Conservation (phyloP, 208 protist species). For the Acanthamoeba lugdunensis region DNA sequence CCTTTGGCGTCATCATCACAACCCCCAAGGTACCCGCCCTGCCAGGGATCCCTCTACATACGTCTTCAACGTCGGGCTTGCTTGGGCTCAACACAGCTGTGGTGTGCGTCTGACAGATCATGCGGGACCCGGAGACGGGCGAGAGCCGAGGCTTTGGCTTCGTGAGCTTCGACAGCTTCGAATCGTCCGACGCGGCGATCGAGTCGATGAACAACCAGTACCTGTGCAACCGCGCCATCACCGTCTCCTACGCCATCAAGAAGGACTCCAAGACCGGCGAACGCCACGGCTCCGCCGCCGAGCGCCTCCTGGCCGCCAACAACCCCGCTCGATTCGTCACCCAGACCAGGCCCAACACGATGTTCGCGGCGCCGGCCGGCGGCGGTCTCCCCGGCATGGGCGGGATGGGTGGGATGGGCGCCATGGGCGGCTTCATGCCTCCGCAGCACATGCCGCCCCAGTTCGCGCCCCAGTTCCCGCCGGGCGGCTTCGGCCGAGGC, state of each 20-base stretch:
- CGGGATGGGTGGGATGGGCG: not conserved
- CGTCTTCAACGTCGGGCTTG: not conserved
- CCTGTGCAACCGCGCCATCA: constrained; percentile 89
- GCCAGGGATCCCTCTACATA: not conserved
- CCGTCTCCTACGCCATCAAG: constrained; percentile 92
- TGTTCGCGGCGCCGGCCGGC: constrained; percentile 71
- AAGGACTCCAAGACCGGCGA: constrained; percentile 89
- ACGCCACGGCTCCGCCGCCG: constrained; percentile 85
- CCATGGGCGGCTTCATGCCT: not conserved
- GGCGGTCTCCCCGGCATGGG: not conserved
- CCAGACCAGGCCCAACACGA: constrained; percentile 54
- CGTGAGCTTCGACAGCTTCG: constrained; percentile 92
- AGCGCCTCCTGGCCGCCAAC: constrained; percentile 83
- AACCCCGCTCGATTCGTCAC: constrained; percentile 74
- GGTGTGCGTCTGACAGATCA: constrained; percentile 82
- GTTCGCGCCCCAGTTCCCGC: constrained; percentile 1
- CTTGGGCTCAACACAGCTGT: not conserved
- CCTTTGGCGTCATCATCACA: constrained; percentile 89
- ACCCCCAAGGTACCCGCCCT: constrained; percentile 80
- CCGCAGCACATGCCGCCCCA: not conserved
- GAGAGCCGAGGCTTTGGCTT: constrained; percentile 91
- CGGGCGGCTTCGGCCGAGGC: not conserved
- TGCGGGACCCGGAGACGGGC: constrained; percentile 89
- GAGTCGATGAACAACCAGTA: constrained; percentile 89
- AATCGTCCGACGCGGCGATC: constrained; percentile 90